Base-by-base conservation (phyloP, 2,329 filamentous ascomycete species). In the Chaetothyriales sp. region DNA sequence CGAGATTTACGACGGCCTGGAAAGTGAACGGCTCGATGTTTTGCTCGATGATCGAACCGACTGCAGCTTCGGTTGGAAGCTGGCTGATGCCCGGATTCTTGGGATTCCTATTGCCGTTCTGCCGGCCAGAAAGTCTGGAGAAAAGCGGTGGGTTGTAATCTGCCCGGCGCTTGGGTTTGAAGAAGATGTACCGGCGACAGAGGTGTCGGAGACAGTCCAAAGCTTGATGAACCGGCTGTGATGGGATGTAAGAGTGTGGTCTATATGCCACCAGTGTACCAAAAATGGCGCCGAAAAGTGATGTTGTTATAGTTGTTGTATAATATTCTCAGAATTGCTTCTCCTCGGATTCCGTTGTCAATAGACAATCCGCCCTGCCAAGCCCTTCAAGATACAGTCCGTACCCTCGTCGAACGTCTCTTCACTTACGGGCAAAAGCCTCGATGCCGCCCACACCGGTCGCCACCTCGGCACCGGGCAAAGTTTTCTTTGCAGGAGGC, bases 401-500 rank as follows among this genome's bases (percentile, higher is more conserved):
- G 22, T 3, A 3, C 6, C 22, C 22, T 6, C 22, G 22, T 25
- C 22, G 3, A 25, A 25, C 22, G 22, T 25, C 28, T 32, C 28
- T 32, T 32, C 5, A 7, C 15, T 39, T 9, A 15, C 9, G 10
- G 9, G 12, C 43, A 45, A 26, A 10, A 45, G n/a, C 25, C 44
- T 25, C 43, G 48, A 57, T 55, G 53, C 51, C 67, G 68, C 50
- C 66, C 59, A 26, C 55, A 22, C 55, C 60, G 50, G 67, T 70
- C 47, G 83, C 81, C 63, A 79, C 94, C 58, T 96, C 92, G 56
- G 90, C 92, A 19, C 92, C 92, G 18, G 92, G 92, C 60, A 98
- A 98, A 73, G 92, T 98, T 54, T 78, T 98, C 57, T 78, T 96
- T 49, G 87, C 90, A 3, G 92, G 92, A 56, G 92, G 92, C 55